Evolutionary conservation across 805 yeast species (phyloP).

Genomic region (Wickerhamiella siamensis): DNA sequence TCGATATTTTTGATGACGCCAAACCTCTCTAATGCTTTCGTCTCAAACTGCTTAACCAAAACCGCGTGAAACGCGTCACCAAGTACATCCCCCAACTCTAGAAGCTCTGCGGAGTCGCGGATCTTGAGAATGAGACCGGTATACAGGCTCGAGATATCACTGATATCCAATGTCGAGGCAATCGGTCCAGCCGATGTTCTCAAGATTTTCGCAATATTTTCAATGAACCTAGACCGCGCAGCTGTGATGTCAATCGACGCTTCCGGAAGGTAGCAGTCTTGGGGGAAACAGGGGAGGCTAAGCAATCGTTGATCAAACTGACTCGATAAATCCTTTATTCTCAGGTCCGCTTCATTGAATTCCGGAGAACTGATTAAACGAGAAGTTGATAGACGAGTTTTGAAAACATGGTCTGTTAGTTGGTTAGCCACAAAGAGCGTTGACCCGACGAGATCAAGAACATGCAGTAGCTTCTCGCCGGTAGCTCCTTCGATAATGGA

Average conservation of each 20-base stretch:
- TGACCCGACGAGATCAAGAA: slow-evolving; percentile 11
- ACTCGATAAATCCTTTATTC: neutral
- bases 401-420: slow-evolving; percentile 9
- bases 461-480: slow-evolving; percentile 2
- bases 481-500: slow-evolving; percentile 1
- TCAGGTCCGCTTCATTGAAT: slow-evolving; percentile 3
- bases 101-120: slow-evolving; percentile 7
- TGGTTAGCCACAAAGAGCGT: slow-evolving; percentile 11
- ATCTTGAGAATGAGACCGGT: slow-evolving; percentile 5
- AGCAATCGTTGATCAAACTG: neutral
- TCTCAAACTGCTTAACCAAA: slow-evolving; percentile 2
- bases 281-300: slow-evolving; percentile 9
- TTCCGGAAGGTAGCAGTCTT: slow-evolving; percentile 7
- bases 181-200: neutral
- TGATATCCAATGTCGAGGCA: neutral
- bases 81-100: slow-evolving; percentile 7
- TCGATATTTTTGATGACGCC: neutral
- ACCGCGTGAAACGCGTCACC: slow-evolving; percentile 6
- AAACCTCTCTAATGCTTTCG: neutral
- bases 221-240: slow-evolving; percentile 3
- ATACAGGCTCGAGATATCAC: slow-evolving; percentile 2
- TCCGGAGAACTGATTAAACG: slow-evolving; percentile 10
- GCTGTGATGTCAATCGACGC: neutral
- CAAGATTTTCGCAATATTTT: neutral
- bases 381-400: slow-evolving; percentile 8